Conservation (phyloP, 352 stramenopile genomes). For the Globisporangium emineosum region DNA sequence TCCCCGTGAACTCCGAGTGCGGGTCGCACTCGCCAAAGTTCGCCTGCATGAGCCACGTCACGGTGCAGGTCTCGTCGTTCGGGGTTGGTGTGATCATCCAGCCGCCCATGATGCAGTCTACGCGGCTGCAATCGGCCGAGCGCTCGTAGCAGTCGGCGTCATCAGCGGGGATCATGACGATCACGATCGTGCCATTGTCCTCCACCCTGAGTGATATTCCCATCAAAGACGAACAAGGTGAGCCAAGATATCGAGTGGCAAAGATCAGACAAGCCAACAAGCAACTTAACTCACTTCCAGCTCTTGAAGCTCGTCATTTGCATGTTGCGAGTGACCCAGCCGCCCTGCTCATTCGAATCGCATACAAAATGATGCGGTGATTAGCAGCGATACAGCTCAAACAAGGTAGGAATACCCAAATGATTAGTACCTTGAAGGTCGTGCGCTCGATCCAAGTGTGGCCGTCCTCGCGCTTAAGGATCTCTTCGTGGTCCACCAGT, state of each 20-base stretch:
- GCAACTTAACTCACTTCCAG: conserved; percentile 50
- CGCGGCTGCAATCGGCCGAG: conserved; percentile 19
- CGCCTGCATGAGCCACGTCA: conserved; percentile 79
- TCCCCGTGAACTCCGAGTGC: conserved; percentile 50
- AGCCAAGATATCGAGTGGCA: neutral
- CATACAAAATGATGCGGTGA: neutral
- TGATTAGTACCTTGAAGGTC: conserved; percentile 38
- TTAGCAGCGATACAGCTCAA: neutral
- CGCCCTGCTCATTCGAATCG: conserved; percentile 11
- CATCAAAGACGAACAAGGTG: neutral
- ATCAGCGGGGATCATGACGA: conserved; percentile 68
- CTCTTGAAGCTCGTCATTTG: conserved; percentile 65
- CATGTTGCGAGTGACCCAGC: conserved; percentile 32
- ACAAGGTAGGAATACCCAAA: neutral
- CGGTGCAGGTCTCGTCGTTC: conserved; percentile 54
- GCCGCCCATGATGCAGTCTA: conserved; percentile 65
- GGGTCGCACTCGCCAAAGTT: conserved; percentile 69
- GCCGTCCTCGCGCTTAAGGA: conserved; percentile 42
- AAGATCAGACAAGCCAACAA: neutral
- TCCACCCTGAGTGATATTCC: conserved; percentile 44
- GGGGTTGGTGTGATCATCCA: conserved; percentile 64
- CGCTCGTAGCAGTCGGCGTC: conserved; percentile 26
- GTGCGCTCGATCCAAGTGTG: conserved; percentile 56
- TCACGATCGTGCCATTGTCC: conserved; percentile 54
- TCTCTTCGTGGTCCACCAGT: conserved; percentile 44